Base-by-base conservation (phyloP, 2,329 filamentous ascomycete genomes). In the Orbilia blumenaviensis region DNA sequence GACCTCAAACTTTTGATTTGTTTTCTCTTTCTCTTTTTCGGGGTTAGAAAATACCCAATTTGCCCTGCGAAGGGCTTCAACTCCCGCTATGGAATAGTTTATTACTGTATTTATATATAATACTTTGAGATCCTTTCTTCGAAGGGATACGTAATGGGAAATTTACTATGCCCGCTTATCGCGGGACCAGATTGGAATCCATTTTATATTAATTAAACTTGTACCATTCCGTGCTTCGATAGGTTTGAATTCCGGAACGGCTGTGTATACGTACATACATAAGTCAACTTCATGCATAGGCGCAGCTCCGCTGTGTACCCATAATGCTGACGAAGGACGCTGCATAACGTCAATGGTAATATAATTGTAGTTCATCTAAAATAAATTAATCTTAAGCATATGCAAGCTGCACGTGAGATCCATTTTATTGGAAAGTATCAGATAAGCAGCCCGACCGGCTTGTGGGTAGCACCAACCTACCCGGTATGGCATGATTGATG, bases 21-120 rank as follows among this genome's bases (percentile, higher is more conserved):
- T 25, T 21, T 23, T 23, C n/a, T 34, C 34, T 61, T 50, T 61
- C 42, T 60, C 52, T 60, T 60, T 50, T 74, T 16, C 12, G 32
- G 54, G 61, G 27, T 58, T 74, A 74, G 69, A 74, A n/a, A 56
- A 74, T 67, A 67, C 69, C 69, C 62, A 67, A 8, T 48, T 5
- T 27, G 54, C 42, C 62, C 69, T 67, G 69, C 69, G 62, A 74
- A 38, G 69, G 69, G 34, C 62, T 21, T 50, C 3, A n/a, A n/a
- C 29, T 50, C 21, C 36, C 27, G n/a, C 7, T 54, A 18, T 23
- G 29, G 63, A 36, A 27, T 12, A 16, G 2, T 56, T 48, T 61
- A 25, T 42, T 18, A 9, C 7, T 36, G 34, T 34, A 36, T 52
- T 32, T 71, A 32, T 54, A 71, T 69, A 54, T 32, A 46, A 54